A percentile compares a stretch with the other conserved stretches of the same genome.
phyloP scores from a whole-genome alignment of 257 asterid species.

The Echium plantagineum region DNA sequence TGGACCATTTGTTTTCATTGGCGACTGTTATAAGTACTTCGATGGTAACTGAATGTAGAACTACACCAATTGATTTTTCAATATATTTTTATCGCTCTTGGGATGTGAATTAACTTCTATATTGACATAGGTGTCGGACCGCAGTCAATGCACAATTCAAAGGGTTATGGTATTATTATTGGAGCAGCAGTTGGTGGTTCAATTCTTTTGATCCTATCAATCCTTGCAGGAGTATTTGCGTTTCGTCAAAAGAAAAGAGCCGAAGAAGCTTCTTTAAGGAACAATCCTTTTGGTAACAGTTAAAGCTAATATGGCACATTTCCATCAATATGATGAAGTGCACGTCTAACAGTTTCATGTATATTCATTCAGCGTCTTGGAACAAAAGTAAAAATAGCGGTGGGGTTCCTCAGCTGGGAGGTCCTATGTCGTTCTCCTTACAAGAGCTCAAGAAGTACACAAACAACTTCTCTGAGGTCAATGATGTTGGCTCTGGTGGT shows the following conservation, averaged over 20 bases:
- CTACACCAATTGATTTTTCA: not conserved
- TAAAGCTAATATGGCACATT: not conserved
- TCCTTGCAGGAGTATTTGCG: slow-evolving; percentile 62
- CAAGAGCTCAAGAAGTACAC: slow-evolving; percentile 73
- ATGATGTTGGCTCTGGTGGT: slow-evolving; percentile 72
- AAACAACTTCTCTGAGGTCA: slow-evolving; percentile 53
- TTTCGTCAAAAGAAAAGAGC: slow-evolving; percentile 64
- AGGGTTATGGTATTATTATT: slow-evolving; percentile 28
- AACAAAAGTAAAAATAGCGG: slow-evolving; percentile 48
- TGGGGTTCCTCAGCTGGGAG: slow-evolving; percentile 69
- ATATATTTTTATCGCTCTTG: too few relatives aligned
- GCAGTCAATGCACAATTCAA: slow-evolving; percentile 26
- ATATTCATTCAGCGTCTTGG: slow-evolving; percentile 62
- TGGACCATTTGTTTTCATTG: slow-evolving; percentile 63
- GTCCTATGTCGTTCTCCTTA: slow-evolving; percentile 56
- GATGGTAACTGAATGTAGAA: slow-evolving; percentile 26
- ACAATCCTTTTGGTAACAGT: slow-evolving; percentile 68
- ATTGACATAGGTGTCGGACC: slow-evolving; percentile 9
- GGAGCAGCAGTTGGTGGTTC: slow-evolving; percentile 70
- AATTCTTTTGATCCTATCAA: slow-evolving; percentile 36
- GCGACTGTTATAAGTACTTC: slow-evolving; percentile 31
- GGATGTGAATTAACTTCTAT: not conserved
- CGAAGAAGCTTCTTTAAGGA: slow-evolving; percentile 49
- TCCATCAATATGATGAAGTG: slow-evolving; percentile 1
- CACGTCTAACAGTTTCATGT: slow-evolving; percentile 8